Evolutionary conservation across 1,139 yeast genomes (phyloP), one percentile per base, ranked within the genome.

Genomic region (Sugiyamaella pinicola): DNA sequence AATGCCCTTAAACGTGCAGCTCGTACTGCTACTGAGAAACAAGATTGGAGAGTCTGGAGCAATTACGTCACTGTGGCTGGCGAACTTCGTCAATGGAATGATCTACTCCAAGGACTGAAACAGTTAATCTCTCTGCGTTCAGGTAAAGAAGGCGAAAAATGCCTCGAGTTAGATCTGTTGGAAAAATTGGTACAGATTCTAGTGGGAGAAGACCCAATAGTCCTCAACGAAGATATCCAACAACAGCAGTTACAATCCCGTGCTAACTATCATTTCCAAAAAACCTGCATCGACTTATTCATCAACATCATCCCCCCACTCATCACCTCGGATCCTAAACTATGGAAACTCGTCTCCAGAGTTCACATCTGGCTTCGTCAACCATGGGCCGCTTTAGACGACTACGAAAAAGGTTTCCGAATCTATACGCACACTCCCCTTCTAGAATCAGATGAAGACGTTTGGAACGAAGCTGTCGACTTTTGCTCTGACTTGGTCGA

Each of bases 11-110:
- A 85, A 64, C 82, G 82, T 58, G 96, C 98, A 0, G 77, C 87
- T 19, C 73, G 85, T 55, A 76, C 78, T 21, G 85, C 89, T 21
- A 84, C 83, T 44, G 76, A 75, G 29, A 81, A 79, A 61, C 81
- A 78, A 53, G 87, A 91, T 52, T 89, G 98, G 96, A 81, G 88
- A 62, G 83, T 95, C 34, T 91, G 93, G 85, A 95, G 89, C 61
- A 95, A 95, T 67, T 90, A 84, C 64, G 74, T 88, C 66, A 76
- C 83, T 39, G 95, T 93, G 19, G 95, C 98, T 0, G 83, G 84
- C 34, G 87, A 85, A 64, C 72, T 91, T 40, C 76, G 80, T 17
- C 90, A 88, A 64, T 93, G 98, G 97, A 83, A 80, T 58, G 96
- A 90, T 58, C 96, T 87, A 1, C 74, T 91, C 22, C 69, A 81